phyloP scores from a whole-genome alignment of 768 basidiomycete genomes.

The Leccinellum rugosiceps region DNA sequence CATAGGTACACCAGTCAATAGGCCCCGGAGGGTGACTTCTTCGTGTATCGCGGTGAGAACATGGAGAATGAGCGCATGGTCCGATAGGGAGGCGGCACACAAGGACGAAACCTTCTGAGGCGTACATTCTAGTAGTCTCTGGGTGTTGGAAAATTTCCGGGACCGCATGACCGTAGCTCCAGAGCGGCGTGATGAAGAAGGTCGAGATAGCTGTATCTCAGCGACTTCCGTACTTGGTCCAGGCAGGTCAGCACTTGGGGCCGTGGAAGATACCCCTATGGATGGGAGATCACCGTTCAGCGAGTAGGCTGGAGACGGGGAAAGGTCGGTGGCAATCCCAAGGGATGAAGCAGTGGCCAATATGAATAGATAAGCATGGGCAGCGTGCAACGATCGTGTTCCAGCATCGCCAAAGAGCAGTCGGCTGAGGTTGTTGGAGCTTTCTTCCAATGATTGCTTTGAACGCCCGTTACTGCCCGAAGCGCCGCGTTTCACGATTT shows the following conservation, averaged over 20 bases:
- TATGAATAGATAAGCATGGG: constrained; percentile 78
- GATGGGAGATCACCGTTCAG: constrained; percentile 29
- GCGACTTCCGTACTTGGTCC: constrained; percentile 17
- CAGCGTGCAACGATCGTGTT: constrained; percentile 72
- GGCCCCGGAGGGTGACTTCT: constrained; percentile 67
- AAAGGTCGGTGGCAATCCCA: constrained; percentile 40
- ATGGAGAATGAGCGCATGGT: constrained; percentile 69
- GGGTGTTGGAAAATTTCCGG: constrained; percentile 55
- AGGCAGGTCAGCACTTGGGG: constrained; percentile 31
- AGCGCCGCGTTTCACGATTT: constrained; percentile 61
- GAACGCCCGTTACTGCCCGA: constrained; percentile 45
- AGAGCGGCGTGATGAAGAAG: constrained; percentile 46
- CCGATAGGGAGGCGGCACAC: constrained; percentile 60
- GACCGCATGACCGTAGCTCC: constrained; percentile 47
- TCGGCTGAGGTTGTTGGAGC: constrained; percentile 43
- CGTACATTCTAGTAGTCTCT: constrained; percentile 48
- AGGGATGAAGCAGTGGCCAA: constrained; percentile 71
- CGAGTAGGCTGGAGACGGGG: constrained; percentile 41
- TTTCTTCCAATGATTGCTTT: constrained; percentile 45
- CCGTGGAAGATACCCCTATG: constrained; percentile 29
- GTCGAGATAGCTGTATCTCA: constrained; percentile 28
- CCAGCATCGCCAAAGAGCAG: constrained; percentile 57
- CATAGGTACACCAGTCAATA: constrained; percentile 84
- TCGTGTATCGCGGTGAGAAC: constrained; percentile 67
- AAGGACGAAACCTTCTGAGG: constrained; percentile 42